A percentile compares a stretch with the other conserved stretches of the same genome.
Evolutionary conservation across 192 early-diverging fungal genomes (phyloP).

Genomic region (Linnemannia schmuckeri): DNA sequence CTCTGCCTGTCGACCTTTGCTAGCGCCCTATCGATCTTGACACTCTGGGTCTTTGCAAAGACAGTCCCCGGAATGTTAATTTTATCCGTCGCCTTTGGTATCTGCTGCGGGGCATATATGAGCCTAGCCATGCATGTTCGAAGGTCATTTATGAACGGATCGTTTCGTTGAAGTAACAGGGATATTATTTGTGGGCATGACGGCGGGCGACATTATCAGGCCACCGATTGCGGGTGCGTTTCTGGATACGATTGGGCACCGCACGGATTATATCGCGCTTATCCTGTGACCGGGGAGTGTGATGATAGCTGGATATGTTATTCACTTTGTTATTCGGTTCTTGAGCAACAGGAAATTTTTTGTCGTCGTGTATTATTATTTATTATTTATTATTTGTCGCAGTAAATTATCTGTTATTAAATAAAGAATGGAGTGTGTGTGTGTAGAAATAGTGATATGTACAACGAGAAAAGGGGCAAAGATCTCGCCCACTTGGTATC

Average conservation of each 20-base stretch:
- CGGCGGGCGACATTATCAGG: slow-evolving; percentile 24
- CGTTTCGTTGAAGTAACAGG: slow-evolving; percentile 23
- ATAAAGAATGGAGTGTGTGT: neutral
- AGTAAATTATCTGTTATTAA: neutral
- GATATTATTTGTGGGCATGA: slow-evolving; percentile 39
- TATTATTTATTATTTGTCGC: neutral
- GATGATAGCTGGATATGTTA: slow-evolving; percentile 21
- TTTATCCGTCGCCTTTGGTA: slow-evolving; percentile 38
- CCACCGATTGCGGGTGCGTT: slow-evolving; percentile 35
- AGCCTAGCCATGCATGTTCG: slow-evolving; percentile 27
- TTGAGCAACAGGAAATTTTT: slow-evolving; percentile 23
- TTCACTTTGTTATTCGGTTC: slow-evolving; percentile 26
- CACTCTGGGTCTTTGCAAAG: slow-evolving; percentile 58
- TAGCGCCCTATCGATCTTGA: slow-evolving; percentile 12
- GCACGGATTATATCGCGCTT: slow-evolving; percentile 28
- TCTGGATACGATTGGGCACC: slow-evolving; percentile 26
- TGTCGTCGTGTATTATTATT: slow-evolving; percentile 7
- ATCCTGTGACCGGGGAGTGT: slow-evolving; percentile 25
- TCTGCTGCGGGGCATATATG: slow-evolving; percentile 48
- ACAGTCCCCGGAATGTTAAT: slow-evolving; percentile 40
- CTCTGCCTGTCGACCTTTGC: slow-evolving; percentile 37
- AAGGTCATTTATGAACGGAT: slow-evolving; percentile 27
- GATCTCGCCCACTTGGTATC: neutral
- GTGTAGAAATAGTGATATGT: neutral
- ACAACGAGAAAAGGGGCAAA: neutral